These are phyloP conservation scores for Trametes gibbosa DNA, from an alignment of 768 basidiomycete species.

Conservation along the genomic window DNA sequence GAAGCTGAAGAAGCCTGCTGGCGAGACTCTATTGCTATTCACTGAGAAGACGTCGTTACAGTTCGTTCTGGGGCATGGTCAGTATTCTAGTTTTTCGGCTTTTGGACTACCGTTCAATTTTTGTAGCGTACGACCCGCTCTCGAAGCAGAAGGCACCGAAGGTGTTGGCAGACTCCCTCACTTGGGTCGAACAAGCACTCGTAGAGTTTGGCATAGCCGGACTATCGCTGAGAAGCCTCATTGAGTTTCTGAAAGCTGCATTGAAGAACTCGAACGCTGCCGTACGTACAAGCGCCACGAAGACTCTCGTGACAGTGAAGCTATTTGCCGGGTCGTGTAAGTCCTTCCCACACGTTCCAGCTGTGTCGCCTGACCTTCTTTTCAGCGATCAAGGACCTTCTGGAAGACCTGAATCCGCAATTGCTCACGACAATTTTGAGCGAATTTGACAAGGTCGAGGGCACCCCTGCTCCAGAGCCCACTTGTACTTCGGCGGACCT, in stretches of 20 bases:
- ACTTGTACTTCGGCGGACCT: conserved; percentile 76
- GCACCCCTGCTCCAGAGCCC: conserved; percentile 72
- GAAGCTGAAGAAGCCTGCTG: conserved; percentile 95
- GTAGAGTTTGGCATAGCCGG: conserved; percentile 91
- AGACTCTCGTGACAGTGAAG: conserved; percentile 85
- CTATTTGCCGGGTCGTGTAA: conserved; percentile 87
- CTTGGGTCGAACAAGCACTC: conserved; percentile 85
- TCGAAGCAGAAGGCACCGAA: conserved; percentile 97
- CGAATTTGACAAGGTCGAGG: conserved; percentile 93
- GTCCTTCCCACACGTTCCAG: conserved; percentile 21
- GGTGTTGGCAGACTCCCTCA: conserved; percentile 85
- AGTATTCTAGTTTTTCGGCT: conserved; percentile 23
- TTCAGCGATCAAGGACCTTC: conserved; percentile 83
- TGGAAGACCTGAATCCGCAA: conserved; percentile 94
- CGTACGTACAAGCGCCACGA: conserved; percentile 92
- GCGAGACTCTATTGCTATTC: conserved; percentile 78
- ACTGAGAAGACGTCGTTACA: conserved; percentile 93
- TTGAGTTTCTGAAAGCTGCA: conserved; percentile 85
- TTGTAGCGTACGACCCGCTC: conserved; percentile 80
- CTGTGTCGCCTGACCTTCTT: not conserved
- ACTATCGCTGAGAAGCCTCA: conserved; percentile 75
- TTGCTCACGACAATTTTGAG: conserved; percentile 83
- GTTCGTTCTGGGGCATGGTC: conserved; percentile 91
- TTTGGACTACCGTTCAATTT: not conserved
- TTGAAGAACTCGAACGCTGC: conserved; percentile 92